phyloP scores from a whole-genome alignment of 2,329 filamentous ascomycete genomes.

The Alternaria sp. region DNA sequence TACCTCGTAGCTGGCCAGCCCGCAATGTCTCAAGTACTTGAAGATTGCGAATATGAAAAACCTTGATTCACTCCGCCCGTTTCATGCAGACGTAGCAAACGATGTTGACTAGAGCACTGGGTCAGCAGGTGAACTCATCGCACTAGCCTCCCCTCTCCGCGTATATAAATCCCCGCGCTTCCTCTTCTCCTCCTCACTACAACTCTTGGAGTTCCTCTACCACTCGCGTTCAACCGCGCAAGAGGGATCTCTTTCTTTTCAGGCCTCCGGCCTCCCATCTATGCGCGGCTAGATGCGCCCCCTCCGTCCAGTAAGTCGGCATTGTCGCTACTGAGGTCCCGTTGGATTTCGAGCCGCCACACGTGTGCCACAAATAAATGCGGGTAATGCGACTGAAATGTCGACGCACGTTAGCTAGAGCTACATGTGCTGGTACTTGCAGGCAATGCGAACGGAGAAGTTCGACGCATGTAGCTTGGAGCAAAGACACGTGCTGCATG shows the following conservation, averaged over 20 bases:
- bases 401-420: not conserved
- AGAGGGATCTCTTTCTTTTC: not conserved
- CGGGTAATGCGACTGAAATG: not conserved
- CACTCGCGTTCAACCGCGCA: not conserved
- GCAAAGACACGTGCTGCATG: too few species aligned
- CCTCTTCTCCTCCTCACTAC: not conserved
- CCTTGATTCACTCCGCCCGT: not conserved
- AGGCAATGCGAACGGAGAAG: not conserved
- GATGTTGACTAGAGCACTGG: too few species aligned
- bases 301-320: not conserved
- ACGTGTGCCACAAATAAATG: not conserved
- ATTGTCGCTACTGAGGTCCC: not conserved
- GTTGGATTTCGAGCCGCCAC: accelerated
- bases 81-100: not conserved
- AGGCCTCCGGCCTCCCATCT: not conserved
- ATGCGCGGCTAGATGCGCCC: not conserved
- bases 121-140: not conserved
- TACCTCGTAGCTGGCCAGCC: too few species aligned
- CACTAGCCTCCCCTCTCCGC: not conserved
- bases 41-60: not conserved
- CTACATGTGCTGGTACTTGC: too few species aligned
- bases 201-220: not conserved
- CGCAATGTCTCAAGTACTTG: too few species aligned
- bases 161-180: not conserved
- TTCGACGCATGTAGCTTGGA: not conserved